phyloP scores from a whole-genome alignment of 1,284 basidiomycete species.

The Cutaneotrichosporon sp. region DNA sequence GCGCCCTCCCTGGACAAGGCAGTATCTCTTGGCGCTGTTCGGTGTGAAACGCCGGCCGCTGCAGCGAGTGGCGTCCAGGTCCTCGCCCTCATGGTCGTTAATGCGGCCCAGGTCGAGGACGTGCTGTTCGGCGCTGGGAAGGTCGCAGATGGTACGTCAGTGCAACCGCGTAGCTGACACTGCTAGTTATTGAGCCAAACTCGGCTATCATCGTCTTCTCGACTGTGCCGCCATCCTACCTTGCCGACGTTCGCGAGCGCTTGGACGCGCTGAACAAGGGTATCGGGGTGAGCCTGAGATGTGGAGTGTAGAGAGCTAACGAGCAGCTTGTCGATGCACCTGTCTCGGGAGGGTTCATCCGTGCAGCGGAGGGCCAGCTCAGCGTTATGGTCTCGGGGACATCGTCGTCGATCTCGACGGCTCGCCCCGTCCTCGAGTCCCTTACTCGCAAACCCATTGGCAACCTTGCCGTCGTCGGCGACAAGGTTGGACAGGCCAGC shows the following conservation, averaged over 20 bases:
- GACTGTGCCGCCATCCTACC: conserved; percentile 49
- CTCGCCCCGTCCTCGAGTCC: conserved; percentile 39
- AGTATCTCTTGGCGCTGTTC: conserved; percentile 29
- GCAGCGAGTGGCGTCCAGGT: conserved; percentile 36
- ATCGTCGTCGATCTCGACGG: conserved; percentile 29
- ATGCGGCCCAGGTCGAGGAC: conserved; percentile 44
- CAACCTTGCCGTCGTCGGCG: conserved; percentile 36
- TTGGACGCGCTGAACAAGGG: conserved; percentile 39
- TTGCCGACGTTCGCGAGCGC: conserved; percentile 32
- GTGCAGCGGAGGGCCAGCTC: conserved; percentile 48
- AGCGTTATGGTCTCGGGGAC: conserved; percentile 51
- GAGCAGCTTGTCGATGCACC: conserved; percentile 48
- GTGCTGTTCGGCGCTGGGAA: conserved; percentile 37
- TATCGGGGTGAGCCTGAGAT: conserved; percentile 34
- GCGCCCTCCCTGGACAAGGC: conserved; percentile 41
- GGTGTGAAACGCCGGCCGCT: conserved; percentile 26
- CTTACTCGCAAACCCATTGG: conserved; percentile 39
- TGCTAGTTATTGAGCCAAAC: conserved; percentile 14
- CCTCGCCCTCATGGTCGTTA: conserved; percentile 51
- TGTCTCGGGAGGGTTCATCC: conserved; percentile 51
- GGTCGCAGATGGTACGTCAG: conserved; percentile 34
- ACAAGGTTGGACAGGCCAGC: conserved; percentile 35
- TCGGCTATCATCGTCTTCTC: conserved; percentile 51
- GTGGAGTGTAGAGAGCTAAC: not conserved
- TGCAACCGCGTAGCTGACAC: not conserved